Evolutionary conservation across 192 early-diverging fungal species (phyloP).

Genomic region (Coemansia sp.): DNA sequence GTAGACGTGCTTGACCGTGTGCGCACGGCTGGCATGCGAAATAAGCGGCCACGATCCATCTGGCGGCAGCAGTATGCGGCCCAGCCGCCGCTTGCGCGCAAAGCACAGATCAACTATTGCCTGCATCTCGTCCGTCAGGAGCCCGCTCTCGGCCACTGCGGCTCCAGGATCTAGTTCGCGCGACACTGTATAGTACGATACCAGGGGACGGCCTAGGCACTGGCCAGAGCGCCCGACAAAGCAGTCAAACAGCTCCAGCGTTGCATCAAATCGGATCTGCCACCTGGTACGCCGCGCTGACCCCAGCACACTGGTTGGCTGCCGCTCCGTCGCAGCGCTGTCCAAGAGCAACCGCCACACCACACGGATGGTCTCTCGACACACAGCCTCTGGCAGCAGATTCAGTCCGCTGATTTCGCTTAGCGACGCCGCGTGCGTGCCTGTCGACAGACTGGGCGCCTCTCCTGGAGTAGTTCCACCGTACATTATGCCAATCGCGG

Average conservation of each 20-base stretch:
- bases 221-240: slow-evolving; percentile 43
- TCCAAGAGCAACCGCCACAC: slow-evolving; percentile 50
- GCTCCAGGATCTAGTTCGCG: slow-evolving; percentile 49
- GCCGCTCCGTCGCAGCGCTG: slow-evolving; percentile 35
- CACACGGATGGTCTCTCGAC: slow-evolving; percentile 39
- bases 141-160: slow-evolving; percentile 42
- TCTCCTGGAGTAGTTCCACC: slow-evolving; percentile 26
- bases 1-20: slow-evolving; percentile 42
- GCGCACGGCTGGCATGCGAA: slow-evolving; percentile 57
- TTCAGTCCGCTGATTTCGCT: slow-evolving; percentile 41
- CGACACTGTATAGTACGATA: slow-evolving; percentile 47
- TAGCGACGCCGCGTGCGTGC: slow-evolving; percentile 46
- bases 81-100: slow-evolving; percentile 47
- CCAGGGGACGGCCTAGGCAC: slow-evolving; percentile 36
- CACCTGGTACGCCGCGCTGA: slow-evolving; percentile 47
- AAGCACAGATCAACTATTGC: slow-evolving; percentile 48
- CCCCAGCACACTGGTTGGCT: slow-evolving; percentile 31
- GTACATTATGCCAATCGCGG: slow-evolving; percentile 47
- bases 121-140: slow-evolving; percentile 46
- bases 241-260: slow-evolving; percentile 49
- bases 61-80: slow-evolving; percentile 48
- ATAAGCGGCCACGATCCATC: slow-evolving; percentile 78
- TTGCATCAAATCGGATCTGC: slow-evolving; percentile 53
- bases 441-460: slow-evolving; percentile 25
- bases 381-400: slow-evolving; percentile 44